These are phyloP conservation scores for Pichia pseudocactophila DNA, from an alignment of 805 yeast species.

Conservation along the genomic window DNA sequence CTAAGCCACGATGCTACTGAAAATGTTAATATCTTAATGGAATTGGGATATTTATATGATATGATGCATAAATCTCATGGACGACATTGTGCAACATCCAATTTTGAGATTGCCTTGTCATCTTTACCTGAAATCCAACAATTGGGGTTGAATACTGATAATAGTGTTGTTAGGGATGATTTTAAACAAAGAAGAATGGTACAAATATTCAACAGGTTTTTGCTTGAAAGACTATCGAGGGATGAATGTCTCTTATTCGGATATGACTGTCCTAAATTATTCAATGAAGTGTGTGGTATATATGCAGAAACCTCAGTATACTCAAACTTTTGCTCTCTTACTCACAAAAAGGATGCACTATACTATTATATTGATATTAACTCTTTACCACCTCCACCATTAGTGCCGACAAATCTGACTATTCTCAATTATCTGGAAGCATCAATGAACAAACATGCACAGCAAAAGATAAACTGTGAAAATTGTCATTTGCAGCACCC, in stretches of 20 bases:
- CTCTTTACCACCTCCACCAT: constrained; percentile 27
- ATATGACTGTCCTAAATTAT: constrained; percentile 11
- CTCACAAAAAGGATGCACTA: constrained; percentile 28
- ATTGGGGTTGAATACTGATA: constrained; percentile 45
- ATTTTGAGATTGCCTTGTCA: constrained; percentile 53
- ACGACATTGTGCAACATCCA: constrained; percentile 70
- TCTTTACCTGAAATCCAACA: constrained; percentile 41
- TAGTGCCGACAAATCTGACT: constrained; percentile 23
- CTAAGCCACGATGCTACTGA: constrained; percentile 45
- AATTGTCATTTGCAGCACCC: constrained; percentile 43
- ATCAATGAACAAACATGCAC: constrained; percentile 43
- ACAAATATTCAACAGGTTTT: constrained; percentile 49
- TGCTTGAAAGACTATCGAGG: constrained; percentile 40
- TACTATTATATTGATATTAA: constrained; percentile 37
- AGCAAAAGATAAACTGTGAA: constrained; percentile 45
- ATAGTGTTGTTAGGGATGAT: constrained; percentile 36
- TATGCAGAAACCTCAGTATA: constrained; percentile 34
- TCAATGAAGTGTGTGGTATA: constrained; percentile 33
- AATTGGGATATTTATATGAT: constrained; percentile 82
- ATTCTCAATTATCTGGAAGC: constrained; percentile 54
- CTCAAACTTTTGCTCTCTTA: constrained; percentile 32
- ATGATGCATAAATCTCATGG: constrained; percentile 82
- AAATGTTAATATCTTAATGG: constrained; percentile 52
- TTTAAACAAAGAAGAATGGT: constrained; percentile 36
- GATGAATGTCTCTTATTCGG: constrained; percentile 37